These are phyloP conservation scores for Gigaspora rosea DNA, from an alignment of 192 early-diverging fungal species.

Conservation along the genomic window DNA sequence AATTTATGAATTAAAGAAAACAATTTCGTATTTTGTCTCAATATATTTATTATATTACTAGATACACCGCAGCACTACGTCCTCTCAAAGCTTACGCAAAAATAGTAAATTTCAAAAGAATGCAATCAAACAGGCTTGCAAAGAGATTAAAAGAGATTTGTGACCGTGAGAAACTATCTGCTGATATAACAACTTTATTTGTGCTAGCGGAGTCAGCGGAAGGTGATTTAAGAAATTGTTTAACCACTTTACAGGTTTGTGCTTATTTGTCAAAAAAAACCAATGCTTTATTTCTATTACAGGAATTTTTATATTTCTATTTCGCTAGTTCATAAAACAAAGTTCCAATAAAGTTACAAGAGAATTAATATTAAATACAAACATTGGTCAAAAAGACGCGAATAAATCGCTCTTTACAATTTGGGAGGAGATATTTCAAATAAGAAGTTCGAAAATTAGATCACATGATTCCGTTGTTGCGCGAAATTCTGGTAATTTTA, in stretches of 20 bases:
- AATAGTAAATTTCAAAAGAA: slow-evolving; percentile 68
- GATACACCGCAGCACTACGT: slow-evolving; percentile 86
- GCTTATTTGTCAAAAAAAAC: neutral
- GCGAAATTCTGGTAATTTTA: too few species aligned
- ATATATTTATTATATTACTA: slow-evolving; percentile 28
- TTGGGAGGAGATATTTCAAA: slow-evolving; percentile 82
- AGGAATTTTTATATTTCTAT: neutral
- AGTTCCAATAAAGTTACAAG: slow-evolving; percentile 38
- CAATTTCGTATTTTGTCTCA: neutral
- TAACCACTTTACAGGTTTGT: slow-evolving; percentile 83
- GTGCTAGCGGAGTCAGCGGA: slow-evolving; percentile 75
- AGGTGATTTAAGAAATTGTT: slow-evolving; percentile 85
- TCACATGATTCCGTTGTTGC: too few species aligned
- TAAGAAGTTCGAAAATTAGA: slow-evolving; percentile 34
- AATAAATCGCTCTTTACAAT: slow-evolving; percentile 74
- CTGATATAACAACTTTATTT: slow-evolving; percentile 75
- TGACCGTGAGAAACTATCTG: slow-evolving; percentile 65
- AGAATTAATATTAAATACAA: slow-evolving; percentile 49
- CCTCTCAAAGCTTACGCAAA: slow-evolving; percentile 80
- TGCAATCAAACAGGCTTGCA: slow-evolving; percentile 60
- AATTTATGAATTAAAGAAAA: neutral
- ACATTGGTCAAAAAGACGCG: slow-evolving; percentile 80
- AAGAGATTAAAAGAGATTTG: slow-evolving; percentile 82
- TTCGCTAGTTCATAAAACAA: slow-evolving; percentile 20
- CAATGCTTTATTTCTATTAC: slow-evolving; percentile 26